Base-by-base conservation (phyloP, 2,329 filamentous ascomycete genomes). In the Xylaria sp. region DNA sequence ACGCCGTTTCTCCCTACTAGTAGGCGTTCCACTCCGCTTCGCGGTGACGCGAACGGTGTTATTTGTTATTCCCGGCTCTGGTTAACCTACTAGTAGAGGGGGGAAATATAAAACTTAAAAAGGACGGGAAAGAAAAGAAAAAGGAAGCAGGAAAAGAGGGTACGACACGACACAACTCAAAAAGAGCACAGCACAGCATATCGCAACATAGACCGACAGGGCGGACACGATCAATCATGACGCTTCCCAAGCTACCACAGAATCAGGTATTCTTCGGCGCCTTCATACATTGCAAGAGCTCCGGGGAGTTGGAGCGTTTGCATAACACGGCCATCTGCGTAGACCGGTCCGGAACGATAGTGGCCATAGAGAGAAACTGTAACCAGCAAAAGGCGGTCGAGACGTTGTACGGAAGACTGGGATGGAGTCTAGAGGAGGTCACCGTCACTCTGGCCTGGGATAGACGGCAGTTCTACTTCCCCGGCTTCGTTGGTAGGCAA, bases 391-490 rank as follows among this genome's bases (percentile, higher is more conserved):
- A 79, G 65, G 80, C 78, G 1, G 74, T 78, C 60, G 72, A 79
- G 1, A 76, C 75, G 46, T 68, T 86, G 41, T 74, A 84, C 41
- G 73, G 78, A n/a, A 72, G 73, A 23, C 78, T 88, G 6, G 84
- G 82, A 1, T 89, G 87, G 87, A 66, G 71, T 1, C 69, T 66
- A 1, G 75, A 74, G 7, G 79, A 84, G 3, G 81, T 86, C 18
- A 73, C 78, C 2, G 75, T 86, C 10, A 76, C 79, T 12, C 73
- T 71, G 1, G 76, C 76, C 56, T 76, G 79, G 52, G 82, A 83
- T 3, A 86, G 86, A 1, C 41, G 58, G 12, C 87, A 92, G 64
- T 95, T 95, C 82, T 94, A 93, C 84, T 95, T 96, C 75, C 93
- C 93, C 0, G 93, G 93, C 6, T 94, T 95, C 77, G 90, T 96